Evolutionary conservation across 1,139 yeast species (phyloP).

Genomic region (Lodderomyces orthopsilosis): DNA sequence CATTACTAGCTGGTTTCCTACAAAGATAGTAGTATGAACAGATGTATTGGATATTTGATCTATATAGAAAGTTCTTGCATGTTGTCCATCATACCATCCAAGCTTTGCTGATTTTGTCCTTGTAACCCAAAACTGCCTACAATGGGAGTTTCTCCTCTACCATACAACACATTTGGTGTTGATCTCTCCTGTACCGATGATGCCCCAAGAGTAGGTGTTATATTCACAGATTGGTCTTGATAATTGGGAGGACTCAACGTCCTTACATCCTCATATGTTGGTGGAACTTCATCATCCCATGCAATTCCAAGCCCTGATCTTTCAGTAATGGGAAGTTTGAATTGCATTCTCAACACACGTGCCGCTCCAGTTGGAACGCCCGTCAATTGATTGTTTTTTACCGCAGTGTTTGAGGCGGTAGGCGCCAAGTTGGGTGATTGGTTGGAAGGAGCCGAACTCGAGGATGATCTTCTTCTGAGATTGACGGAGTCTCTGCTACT

Average conservation of each 20-base stretch:
- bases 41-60: not conserved
- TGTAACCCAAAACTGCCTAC: conserved; percentile 20
- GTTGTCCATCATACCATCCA: conserved; percentile 30
- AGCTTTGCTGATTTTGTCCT: conserved; percentile 17
- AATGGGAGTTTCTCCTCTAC: conserved; percentile 43
- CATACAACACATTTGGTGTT: conserved; percentile 44
- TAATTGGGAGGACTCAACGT: conserved; percentile 86
- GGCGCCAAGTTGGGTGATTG: not conserved
- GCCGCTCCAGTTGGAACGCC: conserved; percentile 92
- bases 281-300: conserved; percentile 99
- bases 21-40: not conserved
- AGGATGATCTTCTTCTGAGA: conserved; percentile 2
- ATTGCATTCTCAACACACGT: conserved; percentile 90
- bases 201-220: conserved; percentile 19
- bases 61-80: conserved; percentile 29
- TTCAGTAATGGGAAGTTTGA: conserved; percentile 75
- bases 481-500: conserved; percentile 6
- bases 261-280: conserved; percentile 82
- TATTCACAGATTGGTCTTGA: conserved; percentile 27
- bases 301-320: conserved; percentile 94
- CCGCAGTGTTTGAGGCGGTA: conserved; percentile 1
- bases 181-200: conserved; percentile 18
- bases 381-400: conserved; percentile 2
- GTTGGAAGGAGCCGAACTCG: not conserved
- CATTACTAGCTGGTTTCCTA: not conserved